These are phyloP conservation scores for Diplocarpon rosae DNA, from an alignment of 2,329 filamentous ascomycete genomes.

Conservation along the genomic window DNA sequence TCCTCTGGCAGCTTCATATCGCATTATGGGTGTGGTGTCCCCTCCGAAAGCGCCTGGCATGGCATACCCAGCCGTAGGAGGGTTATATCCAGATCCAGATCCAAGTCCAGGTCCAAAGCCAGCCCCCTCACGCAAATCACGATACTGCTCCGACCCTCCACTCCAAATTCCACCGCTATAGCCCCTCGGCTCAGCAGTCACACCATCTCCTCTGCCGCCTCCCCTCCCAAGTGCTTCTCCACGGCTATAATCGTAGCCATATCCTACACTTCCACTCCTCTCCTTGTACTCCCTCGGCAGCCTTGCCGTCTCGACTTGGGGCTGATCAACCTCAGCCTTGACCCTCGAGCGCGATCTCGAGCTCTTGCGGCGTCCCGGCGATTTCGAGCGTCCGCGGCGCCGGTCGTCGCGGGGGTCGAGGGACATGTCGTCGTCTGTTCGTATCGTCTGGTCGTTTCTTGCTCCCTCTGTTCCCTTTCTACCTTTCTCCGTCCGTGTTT, in stretches of 20 bases:
- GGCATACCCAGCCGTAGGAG: conserved; percentile 4
- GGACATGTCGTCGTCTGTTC: too few relatives aligned
- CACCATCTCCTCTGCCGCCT: not conserved
- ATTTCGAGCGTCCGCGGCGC: too few relatives aligned
- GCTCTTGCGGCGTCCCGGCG: too few relatives aligned
- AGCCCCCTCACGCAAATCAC: not conserved
- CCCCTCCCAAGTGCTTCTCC: too few relatives aligned
- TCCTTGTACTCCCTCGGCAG: not conserved
- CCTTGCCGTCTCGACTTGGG: not conserved
- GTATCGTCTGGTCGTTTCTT: too few relatives aligned
- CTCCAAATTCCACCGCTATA: not conserved
- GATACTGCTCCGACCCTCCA: conserved; percentile 6
- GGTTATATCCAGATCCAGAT: not conserved
- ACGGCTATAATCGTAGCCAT: too few relatives aligned
- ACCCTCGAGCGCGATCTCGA: too few relatives aligned
- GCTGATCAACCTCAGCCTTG: too few relatives aligned
- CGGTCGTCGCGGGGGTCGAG: too few relatives aligned
- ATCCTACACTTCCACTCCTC: too few relatives aligned
- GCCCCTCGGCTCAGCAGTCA: conserved; percentile 5
- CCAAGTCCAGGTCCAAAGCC: conserved; percentile 1
- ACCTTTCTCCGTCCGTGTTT: too few relatives aligned
- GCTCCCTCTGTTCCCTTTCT: too few relatives aligned
- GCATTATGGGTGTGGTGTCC: conserved; percentile 11
- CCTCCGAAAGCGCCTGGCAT: conserved; percentile 15
- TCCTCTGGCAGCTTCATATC: conserved; percentile 9